phyloP scores from a whole-genome alignment of 2,329 filamentous ascomycete species.

The Exophiala spinifera region DNA sequence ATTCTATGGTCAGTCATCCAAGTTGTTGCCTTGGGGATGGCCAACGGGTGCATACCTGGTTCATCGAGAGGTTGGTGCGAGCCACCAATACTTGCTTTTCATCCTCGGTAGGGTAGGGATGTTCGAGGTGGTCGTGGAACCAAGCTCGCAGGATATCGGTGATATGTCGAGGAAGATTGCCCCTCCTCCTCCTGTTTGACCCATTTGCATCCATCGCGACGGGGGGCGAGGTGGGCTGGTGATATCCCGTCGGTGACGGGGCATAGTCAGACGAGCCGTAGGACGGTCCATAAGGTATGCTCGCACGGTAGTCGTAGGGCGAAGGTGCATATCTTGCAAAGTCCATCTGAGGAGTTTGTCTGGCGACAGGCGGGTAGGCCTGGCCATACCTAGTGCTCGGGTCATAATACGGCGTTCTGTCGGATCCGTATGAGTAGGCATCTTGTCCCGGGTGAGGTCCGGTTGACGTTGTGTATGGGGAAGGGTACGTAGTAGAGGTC shows the following conservation, averaged over 20 bases:
- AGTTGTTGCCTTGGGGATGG: not conserved
- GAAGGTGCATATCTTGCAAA: conserved; percentile 15
- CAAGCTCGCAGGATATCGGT: conserved; percentile 77
- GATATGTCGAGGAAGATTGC: conserved; percentile 86
- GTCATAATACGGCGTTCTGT: conserved; percentile 19
- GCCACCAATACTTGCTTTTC: conserved; percentile 80
- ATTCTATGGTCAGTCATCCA: not conserved
- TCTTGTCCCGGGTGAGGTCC: conserved; percentile 5
- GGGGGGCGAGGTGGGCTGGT: conserved; percentile 16
- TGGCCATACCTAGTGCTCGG: conserved; percentile 19
- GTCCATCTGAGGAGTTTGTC: conserved; percentile 10
- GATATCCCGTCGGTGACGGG: conserved; percentile 2
- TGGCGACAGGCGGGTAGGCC: conserved; percentile 11
- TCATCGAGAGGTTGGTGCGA: conserved; percentile 73
- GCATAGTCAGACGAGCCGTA: conserved; percentile 19
- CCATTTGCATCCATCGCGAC: conserved; percentile 14
- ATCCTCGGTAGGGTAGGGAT: conserved; percentile 84
- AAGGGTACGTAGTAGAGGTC: conserved; percentile 10
- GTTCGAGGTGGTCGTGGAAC: conserved; percentile 73
- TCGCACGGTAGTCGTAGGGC: conserved; percentile 14
- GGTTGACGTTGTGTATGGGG: not conserved
- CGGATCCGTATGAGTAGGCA: conserved; percentile 6
- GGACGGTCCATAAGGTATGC: conserved; percentile 7
- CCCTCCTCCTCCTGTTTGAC: conserved; percentile 58
- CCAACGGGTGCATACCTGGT: conserved; percentile 43